Conservation (phyloP, 75 land plant species). For the Pseudotsuga menziesii region DNA sequence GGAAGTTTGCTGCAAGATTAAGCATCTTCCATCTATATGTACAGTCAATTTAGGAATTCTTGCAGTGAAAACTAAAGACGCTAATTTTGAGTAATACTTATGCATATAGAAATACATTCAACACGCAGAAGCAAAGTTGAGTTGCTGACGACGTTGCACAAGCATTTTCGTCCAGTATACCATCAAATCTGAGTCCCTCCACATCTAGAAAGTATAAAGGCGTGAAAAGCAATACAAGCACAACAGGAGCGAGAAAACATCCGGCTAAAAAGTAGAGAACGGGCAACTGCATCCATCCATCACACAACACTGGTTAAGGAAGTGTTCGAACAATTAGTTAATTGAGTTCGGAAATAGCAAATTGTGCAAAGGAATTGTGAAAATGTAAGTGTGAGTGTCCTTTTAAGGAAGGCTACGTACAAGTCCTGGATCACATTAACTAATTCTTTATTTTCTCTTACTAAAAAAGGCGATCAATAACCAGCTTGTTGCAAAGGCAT, state of each 20-base stretch:
- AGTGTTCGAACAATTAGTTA: background rate
- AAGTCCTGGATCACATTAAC: conserved; percentile 31
- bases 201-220: conserved; percentile 35
- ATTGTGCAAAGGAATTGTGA: background rate
- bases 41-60: too few relatives aligned
- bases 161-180: conserved; percentile 11
- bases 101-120: conserved; percentile 49
- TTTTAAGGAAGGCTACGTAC: conserved; percentile 44
- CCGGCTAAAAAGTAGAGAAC: conserved; percentile 33
- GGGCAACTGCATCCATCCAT: conserved; percentile 31
- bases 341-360: background rate
- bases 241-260: conserved; percentile 39
- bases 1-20: too few relatives aligned
- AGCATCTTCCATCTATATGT: too few relatives aligned
- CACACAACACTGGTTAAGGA: background rate
- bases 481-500: too few relatives aligned
- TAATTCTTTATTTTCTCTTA: conserved; percentile 29
- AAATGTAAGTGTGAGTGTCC: conserved; percentile 6
- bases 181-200: conserved; percentile 37
- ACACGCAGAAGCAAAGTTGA: conserved; percentile 12
- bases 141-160: conserved; percentile 7
- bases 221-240: conserved; percentile 31
- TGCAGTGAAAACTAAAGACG: too few relatives aligned
- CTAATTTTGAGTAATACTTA: conserved; percentile 14
- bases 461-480: too few relatives aligned